These are phyloP conservation scores for Boletus barrowsii DNA, from an alignment of 768 basidiomycete genomes.

Conservation along the genomic window DNA sequence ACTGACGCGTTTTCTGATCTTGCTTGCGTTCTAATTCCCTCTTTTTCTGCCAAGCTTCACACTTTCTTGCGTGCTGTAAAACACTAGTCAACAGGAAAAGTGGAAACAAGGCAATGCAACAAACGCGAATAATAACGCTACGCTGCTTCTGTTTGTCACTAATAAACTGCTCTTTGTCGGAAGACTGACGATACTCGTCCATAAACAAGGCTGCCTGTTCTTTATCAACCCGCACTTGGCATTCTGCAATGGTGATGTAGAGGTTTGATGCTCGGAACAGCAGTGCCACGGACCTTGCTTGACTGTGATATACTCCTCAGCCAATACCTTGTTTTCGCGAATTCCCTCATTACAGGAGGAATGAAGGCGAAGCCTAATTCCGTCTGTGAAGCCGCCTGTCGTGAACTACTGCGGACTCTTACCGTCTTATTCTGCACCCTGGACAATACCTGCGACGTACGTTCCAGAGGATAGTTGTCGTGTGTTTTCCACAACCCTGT, in stretches of 20 bases:
- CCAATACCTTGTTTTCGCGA: background rate
- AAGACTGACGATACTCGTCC: background rate
- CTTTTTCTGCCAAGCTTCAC: background rate
- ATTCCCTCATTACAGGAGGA: background rate
- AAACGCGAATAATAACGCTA: background rate
- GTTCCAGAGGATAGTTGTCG: background rate
- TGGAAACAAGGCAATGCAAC: background rate
- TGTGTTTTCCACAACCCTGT: conserved; percentile 8
- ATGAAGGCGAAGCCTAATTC: background rate
- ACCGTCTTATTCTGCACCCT: background rate
- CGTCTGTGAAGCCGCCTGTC: background rate
- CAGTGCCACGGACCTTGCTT: background rate
- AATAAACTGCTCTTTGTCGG: conserved; percentile 2
- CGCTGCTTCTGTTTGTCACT: background rate
- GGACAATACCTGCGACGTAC: conserved; percentile 16
- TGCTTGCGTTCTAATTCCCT: background rate
- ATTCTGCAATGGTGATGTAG: background rate
- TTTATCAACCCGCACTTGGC: conserved; percentile 1
- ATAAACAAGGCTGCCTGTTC: conserved; percentile 10
- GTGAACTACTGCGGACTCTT: background rate
- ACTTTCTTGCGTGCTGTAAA: conserved; percentile 6
- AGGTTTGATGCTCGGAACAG: background rate
- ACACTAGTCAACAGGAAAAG: background rate
- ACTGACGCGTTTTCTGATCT: background rate
- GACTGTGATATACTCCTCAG: background rate